These are phyloP conservation scores for Lobosporangium transversale DNA, from an alignment of 192 early-diverging fungal genomes.

Conservation along the genomic window DNA sequence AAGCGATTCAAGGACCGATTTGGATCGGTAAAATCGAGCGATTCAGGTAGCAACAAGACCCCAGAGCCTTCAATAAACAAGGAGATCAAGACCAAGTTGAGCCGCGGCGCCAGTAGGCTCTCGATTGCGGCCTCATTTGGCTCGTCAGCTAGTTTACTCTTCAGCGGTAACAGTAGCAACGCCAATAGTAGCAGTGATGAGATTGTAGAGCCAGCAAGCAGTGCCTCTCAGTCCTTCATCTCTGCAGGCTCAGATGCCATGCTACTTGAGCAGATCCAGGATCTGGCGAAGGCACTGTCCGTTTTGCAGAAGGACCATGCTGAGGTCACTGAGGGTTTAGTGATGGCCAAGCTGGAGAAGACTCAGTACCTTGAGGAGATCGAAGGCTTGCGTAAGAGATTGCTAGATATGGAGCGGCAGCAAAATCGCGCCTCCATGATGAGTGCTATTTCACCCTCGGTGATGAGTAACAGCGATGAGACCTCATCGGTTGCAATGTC, in stretches of 20 bases:
- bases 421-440: slow-evolving; percentile 58
- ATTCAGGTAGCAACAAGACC: background rate
- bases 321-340: slow-evolving; percentile 66
- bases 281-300: slow-evolving; percentile 72
- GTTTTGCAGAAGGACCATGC: slow-evolving; percentile 75
- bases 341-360: slow-evolving; percentile 66
- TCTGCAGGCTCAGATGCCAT: slow-evolving; percentile 57
- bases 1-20: slow-evolving; percentile 63
- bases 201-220: slow-evolving; percentile 21
- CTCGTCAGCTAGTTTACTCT: slow-evolving; percentile 24
- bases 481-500: slow-evolving; percentile 30
- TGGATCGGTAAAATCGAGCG: slow-evolving; percentile 18
- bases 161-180: slow-evolving; percentile 7
- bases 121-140: slow-evolving; percentile 49
- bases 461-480: slow-evolving; percentile 29
- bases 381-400: slow-evolving; percentile 62
- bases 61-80: background rate
- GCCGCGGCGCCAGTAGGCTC: slow-evolving; percentile 23
- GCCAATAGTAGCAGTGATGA: slow-evolving; percentile 6
- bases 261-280: slow-evolving; percentile 66
- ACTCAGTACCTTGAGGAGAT: slow-evolving; percentile 59
- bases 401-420: slow-evolving; percentile 57
- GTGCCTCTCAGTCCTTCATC: slow-evolving; percentile 37
- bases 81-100: slow-evolving; percentile 16
- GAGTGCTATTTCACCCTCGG: slow-evolving; percentile 43